Evolutionary conservation across 257 asterid genomes (phyloP).

Genomic region (Linaria vulgaris): DNA sequence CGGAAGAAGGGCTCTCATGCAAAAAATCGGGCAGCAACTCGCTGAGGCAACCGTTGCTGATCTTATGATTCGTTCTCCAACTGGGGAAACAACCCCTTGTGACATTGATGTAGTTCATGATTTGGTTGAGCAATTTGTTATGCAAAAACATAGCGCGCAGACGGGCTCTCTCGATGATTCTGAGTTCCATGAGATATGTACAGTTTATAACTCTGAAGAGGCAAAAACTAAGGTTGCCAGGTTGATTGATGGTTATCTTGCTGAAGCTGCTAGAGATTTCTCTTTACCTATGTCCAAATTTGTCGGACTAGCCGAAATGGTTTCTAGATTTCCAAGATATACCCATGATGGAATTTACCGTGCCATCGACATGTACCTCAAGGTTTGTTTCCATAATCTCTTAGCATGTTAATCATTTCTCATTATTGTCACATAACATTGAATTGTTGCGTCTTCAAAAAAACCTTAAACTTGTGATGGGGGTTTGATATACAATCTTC

Average conservation of each 20-base stretch:
- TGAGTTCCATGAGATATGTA: conserved; percentile 42
- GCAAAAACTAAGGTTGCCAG: conserved; percentile 69
- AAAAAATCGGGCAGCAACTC: conserved; percentile 57
- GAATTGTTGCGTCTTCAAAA: too few relatives aligned
- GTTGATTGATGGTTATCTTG: conserved; percentile 72
- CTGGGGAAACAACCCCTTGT: conserved; percentile 49
- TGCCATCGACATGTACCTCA: conserved; percentile 76
- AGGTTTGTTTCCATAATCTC: conserved; percentile 38
- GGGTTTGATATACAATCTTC: too few relatives aligned
- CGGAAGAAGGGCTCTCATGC: conserved; percentile 47
- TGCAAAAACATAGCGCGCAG: conserved; percentile 42
- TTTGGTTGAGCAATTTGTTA: conserved; percentile 64
- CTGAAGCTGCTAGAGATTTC: conserved; percentile 73
- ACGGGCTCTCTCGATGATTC: conserved; percentile 31
- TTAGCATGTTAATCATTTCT: not conserved
- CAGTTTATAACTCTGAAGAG: conserved; percentile 43
- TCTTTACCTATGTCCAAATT: conserved; percentile 50
- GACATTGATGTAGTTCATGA: conserved; percentile 51
- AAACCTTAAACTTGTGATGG: too few relatives aligned
- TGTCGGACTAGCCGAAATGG: conserved; percentile 60
- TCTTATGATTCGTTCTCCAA: conserved; percentile 50
- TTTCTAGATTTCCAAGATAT: conserved; percentile 56
- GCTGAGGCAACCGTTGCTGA: conserved; percentile 65
- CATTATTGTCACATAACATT: not conserved
- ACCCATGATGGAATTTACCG: conserved; percentile 81